Base-by-base conservation (phyloP, 140 eudicot species). In the Senecio squalidus region DNA sequence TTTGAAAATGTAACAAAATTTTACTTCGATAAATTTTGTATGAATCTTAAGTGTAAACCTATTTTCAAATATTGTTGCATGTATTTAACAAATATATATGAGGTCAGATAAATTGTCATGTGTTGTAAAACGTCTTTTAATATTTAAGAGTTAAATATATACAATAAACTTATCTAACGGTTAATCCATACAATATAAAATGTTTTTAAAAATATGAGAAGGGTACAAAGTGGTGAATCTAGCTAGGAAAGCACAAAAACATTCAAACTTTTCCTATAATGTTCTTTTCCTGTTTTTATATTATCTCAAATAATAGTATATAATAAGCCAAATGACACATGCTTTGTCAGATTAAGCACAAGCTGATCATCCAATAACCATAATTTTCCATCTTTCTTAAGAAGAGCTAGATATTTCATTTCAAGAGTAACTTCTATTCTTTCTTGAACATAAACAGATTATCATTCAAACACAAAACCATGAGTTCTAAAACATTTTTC, bases 291-390 rank as follows among this genome's bases (percentile, higher is more conserved):
- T 54, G 23, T 55, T 26, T 9, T 60, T 13, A 1, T 21, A 28
- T 38, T 52, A 31, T 54, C 41, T 43, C 31, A 52, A 53, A 63
- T 44, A 45, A 55, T 70, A 48, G 18, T 47, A 36, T 46, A 20
- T 58, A 66, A 64, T 51, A 33, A 22, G 69, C 62, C 70, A 76
- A 49, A 75, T 63, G 29, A 52, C 87, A 83, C 93, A 77, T 83
- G 93, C 58, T 58, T 55, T 76, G 93, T 76, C 84, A 83, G 93
- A 53, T 56, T 50, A 53, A 75, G 76, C 85, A 75, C 85, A 58
- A 75, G 78, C 60, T 67, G 57, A n/a, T n/a, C 86, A 83, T 46
- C 77, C 68, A 34, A 13, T 6, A 43, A 61, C 46, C 76, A 66
- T 67, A 78, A 14, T 27, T 33, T 33, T 64, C 73, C 64, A 62